Evolutionary conservation across 108 stramenopile genomes (phyloP).

Genomic region (Pseudonitzschia multiseries): DNA sequence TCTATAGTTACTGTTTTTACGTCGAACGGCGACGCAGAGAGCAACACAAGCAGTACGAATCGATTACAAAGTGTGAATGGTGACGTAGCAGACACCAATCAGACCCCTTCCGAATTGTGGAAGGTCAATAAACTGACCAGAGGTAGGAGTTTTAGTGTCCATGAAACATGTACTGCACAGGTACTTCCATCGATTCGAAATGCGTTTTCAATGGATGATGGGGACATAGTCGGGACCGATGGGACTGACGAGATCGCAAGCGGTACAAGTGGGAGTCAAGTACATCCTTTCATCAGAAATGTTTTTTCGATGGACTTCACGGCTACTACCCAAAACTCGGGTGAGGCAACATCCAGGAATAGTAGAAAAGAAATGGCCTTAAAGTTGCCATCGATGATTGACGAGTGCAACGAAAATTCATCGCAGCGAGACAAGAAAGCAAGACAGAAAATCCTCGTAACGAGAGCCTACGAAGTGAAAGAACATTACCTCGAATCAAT

Average conservation of each 20-base stretch:
- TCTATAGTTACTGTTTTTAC: background rate
- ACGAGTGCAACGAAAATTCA: no score
- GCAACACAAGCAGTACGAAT: background rate
- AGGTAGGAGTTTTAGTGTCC: slow-evolving; percentile 1
- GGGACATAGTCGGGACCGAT: background rate
- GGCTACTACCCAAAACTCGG: background rate
- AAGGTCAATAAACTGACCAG: background rate
- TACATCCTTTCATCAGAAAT: slow-evolving; percentile 7
- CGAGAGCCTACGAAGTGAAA: slow-evolving; percentile 15
- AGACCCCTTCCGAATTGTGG: background rate
- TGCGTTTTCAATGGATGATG: slow-evolving; percentile 6
- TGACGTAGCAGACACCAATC: background rate
- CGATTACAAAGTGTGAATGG: background rate
- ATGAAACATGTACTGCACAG: slow-evolving; percentile 4
- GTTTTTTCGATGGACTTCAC: slow-evolving; percentile 13
- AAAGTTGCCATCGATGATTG: background rate
- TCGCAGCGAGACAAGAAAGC: background rate
- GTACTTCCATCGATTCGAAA: slow-evolving; percentile 2
- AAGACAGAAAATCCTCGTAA: slow-evolving; percentile 13
- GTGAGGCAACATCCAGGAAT: background rate
- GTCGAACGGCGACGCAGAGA: background rate
- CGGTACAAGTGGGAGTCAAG: background rate
- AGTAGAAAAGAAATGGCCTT: background rate
- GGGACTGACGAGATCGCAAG: background rate
- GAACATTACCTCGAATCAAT: slow-evolving; percentile 24